Evolutionary conservation across 2,329 filamentous ascomycete species (phyloP).

Genomic region (Nemania abortiva): DNA sequence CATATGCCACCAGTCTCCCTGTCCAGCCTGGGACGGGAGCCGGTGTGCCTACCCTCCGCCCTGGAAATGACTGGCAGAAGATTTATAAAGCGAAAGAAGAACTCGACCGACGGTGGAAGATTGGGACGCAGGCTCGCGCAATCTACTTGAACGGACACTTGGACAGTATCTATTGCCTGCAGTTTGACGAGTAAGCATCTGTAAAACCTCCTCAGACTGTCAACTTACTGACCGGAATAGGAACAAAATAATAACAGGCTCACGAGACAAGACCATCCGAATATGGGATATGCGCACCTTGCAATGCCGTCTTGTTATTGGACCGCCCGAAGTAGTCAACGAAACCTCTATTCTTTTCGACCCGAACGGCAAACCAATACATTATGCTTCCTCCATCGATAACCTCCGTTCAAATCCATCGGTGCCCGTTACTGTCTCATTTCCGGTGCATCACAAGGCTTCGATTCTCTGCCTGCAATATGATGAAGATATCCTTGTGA

Average conservation of each 20-base stretch:
- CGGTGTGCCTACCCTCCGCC: slow-evolving; percentile 67
- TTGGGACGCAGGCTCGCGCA: slow-evolving; percentile 77
- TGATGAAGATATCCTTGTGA: slow-evolving; percentile 91
- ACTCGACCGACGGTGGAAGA: slow-evolving; percentile 83
- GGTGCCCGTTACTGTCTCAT: slow-evolving; percentile 67
- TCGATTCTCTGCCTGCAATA: slow-evolving; percentile 97
- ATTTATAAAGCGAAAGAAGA: slow-evolving; percentile 83
- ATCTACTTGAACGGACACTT: slow-evolving; percentile 93
- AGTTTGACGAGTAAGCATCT: slow-evolving; percentile 88
- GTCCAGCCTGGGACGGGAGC: slow-evolving; percentile 66
- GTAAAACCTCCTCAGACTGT: background rate
- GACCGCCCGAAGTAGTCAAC: slow-evolving; percentile 75
- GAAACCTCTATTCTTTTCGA: slow-evolving; percentile 64
- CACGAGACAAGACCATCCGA: slow-evolving; percentile 92
- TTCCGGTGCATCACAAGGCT: slow-evolving; percentile 81
- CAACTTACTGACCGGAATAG: slow-evolving; percentile 61
- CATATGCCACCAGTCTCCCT: slow-evolving; percentile 68
- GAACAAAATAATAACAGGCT: slow-evolving; percentile 95
- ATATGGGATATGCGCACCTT: slow-evolving; percentile 95
- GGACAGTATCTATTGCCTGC: slow-evolving; percentile 97
- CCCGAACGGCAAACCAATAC: slow-evolving; percentile 62
- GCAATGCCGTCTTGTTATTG: slow-evolving; percentile 87
- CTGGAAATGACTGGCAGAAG: slow-evolving; percentile 83
- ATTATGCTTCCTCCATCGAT: slow-evolving; percentile 68
- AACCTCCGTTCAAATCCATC: slow-evolving; percentile 61